Conservation (phyloP, 2,329 filamentous ascomycete genomes). For the Chaetomiaceae sp. region DNA sequence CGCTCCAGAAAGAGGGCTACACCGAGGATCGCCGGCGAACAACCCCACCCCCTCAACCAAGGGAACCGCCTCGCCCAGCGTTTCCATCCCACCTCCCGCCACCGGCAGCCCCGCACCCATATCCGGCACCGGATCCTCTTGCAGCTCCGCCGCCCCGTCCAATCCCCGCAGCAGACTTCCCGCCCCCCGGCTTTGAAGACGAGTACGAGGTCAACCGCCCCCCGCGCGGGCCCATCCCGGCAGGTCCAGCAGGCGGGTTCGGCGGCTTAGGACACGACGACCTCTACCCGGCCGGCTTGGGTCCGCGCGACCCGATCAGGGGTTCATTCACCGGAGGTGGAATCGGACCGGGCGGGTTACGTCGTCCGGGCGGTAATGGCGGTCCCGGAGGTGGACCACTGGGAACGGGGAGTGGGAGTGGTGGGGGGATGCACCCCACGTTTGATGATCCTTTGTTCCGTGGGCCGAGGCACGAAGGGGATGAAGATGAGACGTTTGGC, state of each 20-base stretch:
- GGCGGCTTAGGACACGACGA: slow-evolving; percentile 76
- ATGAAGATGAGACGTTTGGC: slow-evolving; percentile 51
- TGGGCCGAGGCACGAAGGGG: slow-evolving; percentile 46
- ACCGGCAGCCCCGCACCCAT: slow-evolving; percentile 63
- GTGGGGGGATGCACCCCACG: slow-evolving; percentile 90
- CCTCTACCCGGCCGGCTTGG: slow-evolving; percentile 79
- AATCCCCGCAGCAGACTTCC: slow-evolving; percentile 67
- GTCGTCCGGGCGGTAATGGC: slow-evolving; percentile 44
- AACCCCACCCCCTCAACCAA: background rate
- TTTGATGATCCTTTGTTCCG: slow-evolving; percentile 87
- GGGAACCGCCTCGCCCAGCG: slow-evolving; percentile 15
- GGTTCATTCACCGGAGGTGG: slow-evolving; percentile 50
- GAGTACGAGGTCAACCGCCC: slow-evolving; percentile 78
- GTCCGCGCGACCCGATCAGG: slow-evolving; percentile 76
- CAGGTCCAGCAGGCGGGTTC: slow-evolving; percentile 30
- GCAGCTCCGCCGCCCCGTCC: slow-evolving; percentile 58
- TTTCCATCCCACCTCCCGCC: slow-evolving; percentile 48
- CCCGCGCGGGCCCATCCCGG: slow-evolving; percentile 43
- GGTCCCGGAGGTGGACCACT: slow-evolving; percentile 50
- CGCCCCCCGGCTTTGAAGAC: slow-evolving; percentile 88
- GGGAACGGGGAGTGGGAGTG: slow-evolving; percentile 41
- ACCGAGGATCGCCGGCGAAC: slow-evolving; percentile 46
- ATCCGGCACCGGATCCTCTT: slow-evolving; percentile 57
- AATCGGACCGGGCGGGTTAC: slow-evolving; percentile 37
- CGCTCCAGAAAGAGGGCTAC: slow-evolving; percentile 73